phyloP scores from a whole-genome alignment of 345 rosid genomes.

The Populus tremula region DNA sequence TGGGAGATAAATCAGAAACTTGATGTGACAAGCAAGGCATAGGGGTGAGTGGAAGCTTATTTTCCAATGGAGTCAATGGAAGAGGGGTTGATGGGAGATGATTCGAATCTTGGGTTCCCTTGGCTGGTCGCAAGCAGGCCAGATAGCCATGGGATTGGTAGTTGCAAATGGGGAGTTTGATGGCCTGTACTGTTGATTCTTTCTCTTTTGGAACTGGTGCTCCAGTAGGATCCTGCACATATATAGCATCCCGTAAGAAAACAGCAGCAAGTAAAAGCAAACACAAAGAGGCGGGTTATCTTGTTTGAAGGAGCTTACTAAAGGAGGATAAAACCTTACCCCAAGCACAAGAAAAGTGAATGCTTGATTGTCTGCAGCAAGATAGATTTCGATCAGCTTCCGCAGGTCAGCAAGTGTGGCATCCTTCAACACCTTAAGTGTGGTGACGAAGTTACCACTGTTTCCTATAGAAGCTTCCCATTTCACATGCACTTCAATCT shows the following conservation, averaged over 20 bases:
- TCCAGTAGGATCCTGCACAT: conserved; percentile 55
- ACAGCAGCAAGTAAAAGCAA: not conserved
- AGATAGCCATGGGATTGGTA: conserved; percentile 37
- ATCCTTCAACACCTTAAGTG: conserved; percentile 48
- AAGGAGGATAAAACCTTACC: conserved; percentile 29
- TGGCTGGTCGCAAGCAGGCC: conserved; percentile 50
- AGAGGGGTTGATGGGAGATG: conserved; percentile 40
- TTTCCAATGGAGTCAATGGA: conserved; percentile 58
- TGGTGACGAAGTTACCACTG: conserved; percentile 50
- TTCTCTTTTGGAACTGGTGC: conserved; percentile 50
- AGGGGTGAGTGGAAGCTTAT: conserved; percentile 46
- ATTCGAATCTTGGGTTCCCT: conserved; percentile 27
- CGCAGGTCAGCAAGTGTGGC: conserved; percentile 65
- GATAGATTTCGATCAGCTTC: conserved; percentile 69
- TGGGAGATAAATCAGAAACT: conserved; percentile 45
- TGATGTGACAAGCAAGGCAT: conserved; percentile 28
- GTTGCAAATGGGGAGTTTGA: conserved; percentile 51
- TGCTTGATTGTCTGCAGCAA: conserved; percentile 51
- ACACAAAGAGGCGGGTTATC: not conserved
- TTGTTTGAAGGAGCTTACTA: not conserved
- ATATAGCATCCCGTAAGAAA: not conserved
- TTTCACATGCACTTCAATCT: conserved; percentile 49
- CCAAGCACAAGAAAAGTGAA: conserved; percentile 57
- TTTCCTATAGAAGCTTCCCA: conserved; percentile 61
- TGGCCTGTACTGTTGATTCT: conserved; percentile 46